Evolutionary conservation across 148 eudicot genomes (phyloP), one percentile per base, ranked within the genome.

Genomic region (Rhododendron henanense): DNA sequence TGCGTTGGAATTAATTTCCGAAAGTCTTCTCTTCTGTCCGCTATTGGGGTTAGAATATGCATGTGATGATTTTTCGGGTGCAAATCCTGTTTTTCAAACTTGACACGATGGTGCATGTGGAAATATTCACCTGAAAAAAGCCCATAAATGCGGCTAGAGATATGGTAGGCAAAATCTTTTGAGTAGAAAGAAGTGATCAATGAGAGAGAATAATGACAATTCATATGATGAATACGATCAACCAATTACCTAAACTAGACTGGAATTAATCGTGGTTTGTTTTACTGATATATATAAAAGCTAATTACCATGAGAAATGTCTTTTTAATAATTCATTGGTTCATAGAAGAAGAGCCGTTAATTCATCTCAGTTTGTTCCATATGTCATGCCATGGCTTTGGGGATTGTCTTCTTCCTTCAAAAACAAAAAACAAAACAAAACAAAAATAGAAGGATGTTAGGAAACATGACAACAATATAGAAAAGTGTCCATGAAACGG

Each of bases 81-180:
- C 28, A 2, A 10, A 76, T 41, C 25, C 21, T 44, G 53, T 44
- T 77, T 77, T 77, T 44, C 48, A 44, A 77, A 44, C 28, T 44
- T 41, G 80, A 77, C 10, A 77, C 41, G 80, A 77, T 44, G 80
- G 80, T 77, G 57, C 57, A 13, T 53, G 80, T 39, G 53, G 80
- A 77, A 77, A 23, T 77, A 35, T 75, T 75, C 47, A 39, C n/a
- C 47, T 18, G 47, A 10, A 77, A 44, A 77, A 44, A 77, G 53
- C 47, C 79, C 18, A 77, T 10, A 44, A 21, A 21, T 7, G 80
- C 28, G 47, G 48, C 45, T 41, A 76, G 8, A 76, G 10, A 37
- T 39, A 39, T 39, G 45, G 76, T 14, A 71, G 39, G 76, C 39
- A 31, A 71, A 71, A 31, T 31, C 39, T 71, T 28, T 51, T 69